phyloP scores from a whole-genome alignment of 2,329 filamentous ascomycete species.

The Penicillium aurantiogriseum region DNA sequence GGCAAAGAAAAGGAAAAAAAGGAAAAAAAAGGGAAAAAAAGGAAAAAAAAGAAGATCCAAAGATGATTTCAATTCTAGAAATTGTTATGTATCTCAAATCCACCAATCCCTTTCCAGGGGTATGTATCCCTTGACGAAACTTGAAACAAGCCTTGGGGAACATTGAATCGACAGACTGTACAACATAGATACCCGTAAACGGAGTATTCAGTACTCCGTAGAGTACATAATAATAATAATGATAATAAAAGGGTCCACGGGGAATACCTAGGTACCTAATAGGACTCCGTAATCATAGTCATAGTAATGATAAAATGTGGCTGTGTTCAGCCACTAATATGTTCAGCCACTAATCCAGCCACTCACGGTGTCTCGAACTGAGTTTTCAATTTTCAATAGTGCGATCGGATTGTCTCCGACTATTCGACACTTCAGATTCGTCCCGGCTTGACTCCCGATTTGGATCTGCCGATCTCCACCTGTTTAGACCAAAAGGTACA shows the following conservation, averaged over 20 bases:
- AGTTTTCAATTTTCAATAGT: constrained; percentile 14
- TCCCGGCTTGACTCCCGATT: not conserved
- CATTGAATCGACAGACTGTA: too few relatives aligned
- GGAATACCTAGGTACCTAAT: not conserved
- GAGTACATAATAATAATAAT: too few relatives aligned
- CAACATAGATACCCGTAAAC: too few relatives aligned
- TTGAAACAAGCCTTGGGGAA: not conserved
- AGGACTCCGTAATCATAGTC: not conserved
- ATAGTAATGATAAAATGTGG: not conserved
- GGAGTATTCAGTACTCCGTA: too few relatives aligned
- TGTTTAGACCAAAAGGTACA: not conserved
- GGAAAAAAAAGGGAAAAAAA: too few relatives aligned
- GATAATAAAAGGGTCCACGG: too few relatives aligned
- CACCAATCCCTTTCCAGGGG: not conserved
- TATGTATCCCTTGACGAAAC: not conserved
- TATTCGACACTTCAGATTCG: constrained; percentile 1
- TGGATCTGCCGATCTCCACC: not conserved
- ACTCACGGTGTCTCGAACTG: not conserved
- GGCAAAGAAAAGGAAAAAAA: not conserved
- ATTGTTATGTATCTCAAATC: not conserved
- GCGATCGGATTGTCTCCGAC: constrained; percentile 8
- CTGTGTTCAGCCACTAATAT: not conserved
- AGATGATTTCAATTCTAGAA: not conserved
- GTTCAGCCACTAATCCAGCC: not conserved
- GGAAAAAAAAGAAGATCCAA: too few relatives aligned